Base-by-base conservation (phyloP, 176 grass and related monocot species). In the Avena atlantica region DNA sequence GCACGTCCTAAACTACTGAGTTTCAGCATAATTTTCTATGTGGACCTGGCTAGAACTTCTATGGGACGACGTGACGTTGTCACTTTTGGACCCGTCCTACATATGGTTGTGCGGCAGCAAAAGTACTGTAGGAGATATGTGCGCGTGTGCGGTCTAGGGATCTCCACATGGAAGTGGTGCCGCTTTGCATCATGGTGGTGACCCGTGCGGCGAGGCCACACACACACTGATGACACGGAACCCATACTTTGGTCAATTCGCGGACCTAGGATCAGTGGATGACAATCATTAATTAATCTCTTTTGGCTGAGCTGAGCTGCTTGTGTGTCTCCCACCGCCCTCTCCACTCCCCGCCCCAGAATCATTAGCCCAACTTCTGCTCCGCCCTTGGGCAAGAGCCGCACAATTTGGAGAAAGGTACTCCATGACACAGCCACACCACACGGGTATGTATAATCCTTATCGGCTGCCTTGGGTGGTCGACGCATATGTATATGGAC, bases 251-350 rank as follows among this genome's bases (percentile, higher is more conserved):
- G 13, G 74, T 51, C 57, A 0, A 44, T 52, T 31, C 10, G 20
- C 56, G 2, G 80, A 62, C 47, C 12, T 27, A 67, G 52, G 12
- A 42, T 42, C 40, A 42, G 40, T 42, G 40, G 40, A 51, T 78
- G 34, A 48, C 6, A 8, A 11, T 55, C 52, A 47, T 25, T 29
- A n/a, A 4, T 66, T 3, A 25, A 25, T 25, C 25, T 40, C n/a
- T 3, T 55, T 74, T 42, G 61, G 60, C 3, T 29, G 0, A 20
- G 68, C 21, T 10, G 23, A 20, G 68, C 21, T 10, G 23, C 25
- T 56, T 56, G 14, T 52, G 72, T 81, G 83, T 59, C 88, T 51
- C 83, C 88, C 78, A 81, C 70, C 83, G 29, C 69, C 59, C 1
- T 58, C 58, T 52, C 48, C 59, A 75, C 70, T 85, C 47, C 48